Conservation (phyloP, 768 basidiomycete genomes). For the Trametes cubensis region DNA sequence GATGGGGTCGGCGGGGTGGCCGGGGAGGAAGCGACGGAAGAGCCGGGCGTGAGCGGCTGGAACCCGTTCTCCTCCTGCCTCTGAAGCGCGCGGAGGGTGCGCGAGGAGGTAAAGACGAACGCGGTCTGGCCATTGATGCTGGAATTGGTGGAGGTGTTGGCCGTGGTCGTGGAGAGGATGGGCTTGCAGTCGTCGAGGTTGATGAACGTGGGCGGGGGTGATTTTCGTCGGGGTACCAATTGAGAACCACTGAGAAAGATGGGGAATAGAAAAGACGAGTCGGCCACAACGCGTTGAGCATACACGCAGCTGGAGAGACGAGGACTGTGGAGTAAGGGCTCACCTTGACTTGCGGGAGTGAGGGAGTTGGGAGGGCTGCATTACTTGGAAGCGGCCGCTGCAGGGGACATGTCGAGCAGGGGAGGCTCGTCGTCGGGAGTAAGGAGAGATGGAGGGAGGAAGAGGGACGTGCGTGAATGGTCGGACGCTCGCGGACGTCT, state of each 20-base stretch:
- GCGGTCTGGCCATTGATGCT: conserved; percentile 21
- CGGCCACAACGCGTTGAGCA: background rate
- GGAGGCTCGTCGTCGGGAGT: conserved; percentile 13
- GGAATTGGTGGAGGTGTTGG: conserved; percentile 23
- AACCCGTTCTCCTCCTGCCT: conserved; percentile 7
- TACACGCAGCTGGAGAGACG: background rate
- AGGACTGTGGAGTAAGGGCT: background rate
- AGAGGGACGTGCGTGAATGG: conserved; percentile 13
- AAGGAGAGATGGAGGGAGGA: background rate
- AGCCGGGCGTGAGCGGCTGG: conserved; percentile 4
- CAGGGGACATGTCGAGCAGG: conserved; percentile 15
- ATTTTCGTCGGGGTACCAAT: conserved; percentile 16
- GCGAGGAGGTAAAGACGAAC: conserved; percentile 37
- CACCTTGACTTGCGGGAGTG: background rate
- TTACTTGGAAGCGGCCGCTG: background rate
- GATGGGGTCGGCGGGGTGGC: conserved; percentile 16
- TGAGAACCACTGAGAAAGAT: conserved; percentile 6
- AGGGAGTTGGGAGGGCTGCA: conserved; percentile 1
- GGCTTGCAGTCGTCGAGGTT: conserved; percentile 32
- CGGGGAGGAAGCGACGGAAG: conserved; percentile 9
- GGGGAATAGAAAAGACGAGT: background rate
- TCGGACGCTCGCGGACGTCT: background rate
- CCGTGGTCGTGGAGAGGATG: conserved; percentile 24
- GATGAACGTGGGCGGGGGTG: conserved; percentile 30
- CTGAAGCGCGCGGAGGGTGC: conserved; percentile 29